phyloP scores from a whole-genome alignment of 139 green algal genomes.

The Coelastrella sp. region DNA sequence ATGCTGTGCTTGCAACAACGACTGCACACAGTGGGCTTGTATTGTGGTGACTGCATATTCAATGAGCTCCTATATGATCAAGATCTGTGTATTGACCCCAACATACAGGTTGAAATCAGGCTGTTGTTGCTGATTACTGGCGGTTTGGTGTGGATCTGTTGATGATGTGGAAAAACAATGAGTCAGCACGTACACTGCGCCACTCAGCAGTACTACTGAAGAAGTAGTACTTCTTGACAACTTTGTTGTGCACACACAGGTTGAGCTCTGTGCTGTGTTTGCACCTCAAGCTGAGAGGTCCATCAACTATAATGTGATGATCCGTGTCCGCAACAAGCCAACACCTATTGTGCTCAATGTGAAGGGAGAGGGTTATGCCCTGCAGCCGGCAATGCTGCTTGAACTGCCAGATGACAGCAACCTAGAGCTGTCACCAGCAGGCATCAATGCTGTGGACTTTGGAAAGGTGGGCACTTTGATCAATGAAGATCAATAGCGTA shows the following conservation, averaged over 20 bases:
- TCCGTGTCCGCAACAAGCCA: slow-evolving; percentile 76
- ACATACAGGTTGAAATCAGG: no score
- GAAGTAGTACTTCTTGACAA: background rate
- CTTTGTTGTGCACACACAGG: background rate
- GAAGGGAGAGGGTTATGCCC: slow-evolving; percentile 84
- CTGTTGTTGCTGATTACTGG: no score
- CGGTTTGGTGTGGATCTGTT: no score
- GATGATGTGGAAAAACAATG: no score
- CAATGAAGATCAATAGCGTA: no score
- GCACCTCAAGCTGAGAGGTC: slow-evolving; percentile 56
- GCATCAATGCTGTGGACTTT: slow-evolving; percentile 78
- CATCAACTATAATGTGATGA: slow-evolving; percentile 84
- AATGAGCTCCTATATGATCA: no score
- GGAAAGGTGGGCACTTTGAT: slow-evolving; percentile 65
- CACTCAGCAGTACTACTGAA: no score
- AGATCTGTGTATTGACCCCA: no score
- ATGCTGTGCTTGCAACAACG: no score
- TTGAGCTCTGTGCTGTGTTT: slow-evolving; percentile 42
- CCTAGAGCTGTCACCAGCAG: slow-evolving; percentile 58
- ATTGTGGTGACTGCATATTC: no score
- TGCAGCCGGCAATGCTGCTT: slow-evolving; percentile 74
- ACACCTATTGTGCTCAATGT: slow-evolving; percentile 79
- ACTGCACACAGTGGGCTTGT: no score
- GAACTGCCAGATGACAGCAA: slow-evolving; percentile 65
- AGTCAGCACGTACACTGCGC: no score